Conservation (phyloP, 805 yeast genomes). For the Starmerella lactis-condensi region DNA sequence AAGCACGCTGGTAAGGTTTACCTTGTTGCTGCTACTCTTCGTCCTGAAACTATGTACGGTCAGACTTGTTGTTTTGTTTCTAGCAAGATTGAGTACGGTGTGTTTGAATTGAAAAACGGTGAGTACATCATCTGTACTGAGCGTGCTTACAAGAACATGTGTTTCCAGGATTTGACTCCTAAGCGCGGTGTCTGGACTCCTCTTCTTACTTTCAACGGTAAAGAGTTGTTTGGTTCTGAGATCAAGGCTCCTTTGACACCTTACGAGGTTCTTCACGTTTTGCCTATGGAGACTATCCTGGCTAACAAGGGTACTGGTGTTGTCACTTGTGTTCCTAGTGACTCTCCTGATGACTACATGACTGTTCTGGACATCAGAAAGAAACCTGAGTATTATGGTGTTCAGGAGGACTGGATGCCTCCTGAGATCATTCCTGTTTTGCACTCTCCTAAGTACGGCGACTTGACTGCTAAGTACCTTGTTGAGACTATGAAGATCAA, state of each 20-base stretch:
- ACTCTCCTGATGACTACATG: conserved; percentile 91
- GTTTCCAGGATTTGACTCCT: conserved; percentile 83
- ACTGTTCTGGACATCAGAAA: conserved; percentile 67
- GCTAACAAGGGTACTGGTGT: conserved; percentile 97
- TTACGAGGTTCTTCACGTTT: conserved; percentile 50
- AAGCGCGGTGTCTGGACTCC: conserved; percentile 60
- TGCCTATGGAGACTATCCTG: conserved; percentile 95
- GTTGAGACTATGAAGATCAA: conserved; percentile 77
- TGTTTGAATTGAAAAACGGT: conserved; percentile 64
- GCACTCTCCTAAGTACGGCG: conserved; percentile 71
- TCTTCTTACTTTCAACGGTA: conserved; percentile 44
- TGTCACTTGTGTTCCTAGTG: conserved; percentile 97
- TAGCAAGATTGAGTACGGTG: conserved; percentile 81
- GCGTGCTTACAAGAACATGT: conserved; percentile 95
- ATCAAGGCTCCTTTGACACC: conserved; percentile 70
- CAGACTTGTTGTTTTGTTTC: conserved; percentile 97
- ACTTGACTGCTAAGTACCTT: conserved; percentile 63
- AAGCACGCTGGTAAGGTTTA: conserved; percentile 54
- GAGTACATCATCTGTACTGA: conserved; percentile 72
- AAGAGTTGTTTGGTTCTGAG: conserved; percentile 63
- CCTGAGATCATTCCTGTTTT: conserved; percentile 36
- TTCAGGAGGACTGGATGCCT: conserved; percentile 64
- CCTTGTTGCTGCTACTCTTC: conserved; percentile 87
- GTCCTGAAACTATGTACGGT: conserved; percentile 98
- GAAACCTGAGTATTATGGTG: conserved; percentile 79